Evolutionary conservation across 2,329 filamentous ascomycete genomes (phyloP).

Genomic region (Cladosporium sp.): DNA sequence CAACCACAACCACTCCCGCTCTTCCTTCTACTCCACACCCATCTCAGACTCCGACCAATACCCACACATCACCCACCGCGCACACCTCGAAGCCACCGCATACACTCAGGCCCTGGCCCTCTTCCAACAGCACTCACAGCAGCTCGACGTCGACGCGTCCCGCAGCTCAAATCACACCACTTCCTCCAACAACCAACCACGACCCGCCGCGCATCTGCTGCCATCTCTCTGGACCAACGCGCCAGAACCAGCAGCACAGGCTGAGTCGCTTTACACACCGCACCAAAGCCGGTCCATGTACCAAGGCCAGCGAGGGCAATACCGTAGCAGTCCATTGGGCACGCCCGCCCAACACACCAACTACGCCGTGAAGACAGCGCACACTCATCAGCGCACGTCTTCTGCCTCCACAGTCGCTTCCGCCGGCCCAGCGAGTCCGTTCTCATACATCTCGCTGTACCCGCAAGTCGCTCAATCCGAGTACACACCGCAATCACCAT

Average conservation of each 20-base stretch:
- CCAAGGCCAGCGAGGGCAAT: conserved; percentile 13
- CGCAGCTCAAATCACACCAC: neutral
- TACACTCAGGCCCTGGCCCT: conserved; percentile 8
- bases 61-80: neutral
- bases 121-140: conserved; percentile 5
- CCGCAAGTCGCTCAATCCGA: conserved; percentile 51
- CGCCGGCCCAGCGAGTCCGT: conserved; percentile 43
- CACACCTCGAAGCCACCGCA: conserved; percentile 1
- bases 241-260: neutral
- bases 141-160: conserved; percentile 7
- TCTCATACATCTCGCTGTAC: conserved; percentile 42
- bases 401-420: conserved; percentile 48
- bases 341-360: conserved; percentile 23
- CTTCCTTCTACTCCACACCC: conserved; percentile 7
- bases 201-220: neutral
- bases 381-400: conserved; percentile 37
- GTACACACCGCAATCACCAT: conserved; percentile 45
- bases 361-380: conserved; percentile 29
- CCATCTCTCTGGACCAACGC: conserved; percentile 13
- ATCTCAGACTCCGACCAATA: neutral
- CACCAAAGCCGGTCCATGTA: conserved; percentile 17
- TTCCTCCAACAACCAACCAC: neutral
- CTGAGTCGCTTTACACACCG: neutral
- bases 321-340: conserved; percentile 28
- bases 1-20: conserved; percentile 8